Base-by-base conservation (phyloP, 2,329 filamentous ascomycete species). In the Byssochlamys sp. region DNA sequence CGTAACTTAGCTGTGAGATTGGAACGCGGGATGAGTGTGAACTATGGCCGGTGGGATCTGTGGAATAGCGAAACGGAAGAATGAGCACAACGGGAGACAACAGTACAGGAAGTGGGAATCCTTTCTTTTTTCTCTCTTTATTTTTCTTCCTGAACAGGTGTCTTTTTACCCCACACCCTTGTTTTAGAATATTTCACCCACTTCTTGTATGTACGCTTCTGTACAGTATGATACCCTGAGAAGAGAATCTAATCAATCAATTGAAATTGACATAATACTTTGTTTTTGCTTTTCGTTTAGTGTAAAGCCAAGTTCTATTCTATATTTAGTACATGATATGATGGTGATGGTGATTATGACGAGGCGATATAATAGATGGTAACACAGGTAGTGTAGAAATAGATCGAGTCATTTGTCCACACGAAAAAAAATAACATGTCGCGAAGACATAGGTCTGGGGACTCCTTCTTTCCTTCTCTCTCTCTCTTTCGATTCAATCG, bases 191-290 rank as follows among this genome's bases (percentile, higher is more conserved):
- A 45, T 45, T 45, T 45, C 39, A 9, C n/a, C 39, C 19, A 19
- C 39, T 45, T 45, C 14, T 45, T 45, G 14, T 45, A 45, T 9
- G 45, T 24, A 49, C 45, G 14, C 27, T 51, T 26, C 49, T 51
- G 49, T 51, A 51, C 49, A 51, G 49, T 51, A 51, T 51, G 49
- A 51, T 51, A 51, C 49, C 49, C 49, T 51, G 24, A 51, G 39
- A 39, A n/a, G 19, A 19, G 24, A 25, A 19, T 51, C 27, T 26
- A 51, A 28, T 51, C 49, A 45, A 45, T 45, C 49, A 45, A 45
- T 45, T 45, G 39, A 45, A 24, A 19, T 45, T 45, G 39, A 45
- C 24, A 45, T 14, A 45, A 19, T 45, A 10, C 29, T 31, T 9
- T 31, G 1, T 31, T 31, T 10, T 19, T 1, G 19, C 29, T 31